Conservation (phyloP, 1,139 yeast genomes). For the Pichia sp. region DNA sequence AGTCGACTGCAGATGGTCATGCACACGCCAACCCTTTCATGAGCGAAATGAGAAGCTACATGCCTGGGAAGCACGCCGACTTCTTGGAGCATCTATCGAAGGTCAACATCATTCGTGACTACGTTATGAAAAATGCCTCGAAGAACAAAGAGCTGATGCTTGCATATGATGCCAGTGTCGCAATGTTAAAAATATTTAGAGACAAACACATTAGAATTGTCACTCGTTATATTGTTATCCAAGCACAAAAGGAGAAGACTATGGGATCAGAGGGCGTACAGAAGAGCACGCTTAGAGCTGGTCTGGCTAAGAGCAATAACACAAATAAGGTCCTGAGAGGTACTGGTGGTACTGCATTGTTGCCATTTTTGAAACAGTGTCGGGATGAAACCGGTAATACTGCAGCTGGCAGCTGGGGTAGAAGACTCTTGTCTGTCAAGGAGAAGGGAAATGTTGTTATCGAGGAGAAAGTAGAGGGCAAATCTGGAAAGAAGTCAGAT, state of each 20-base stretch:
- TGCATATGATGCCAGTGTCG: conserved; percentile 85
- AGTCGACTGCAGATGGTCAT: conserved; percentile 29
- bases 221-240: conserved; percentile 77
- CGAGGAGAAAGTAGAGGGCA: neutral
- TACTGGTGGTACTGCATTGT: conserved; percentile 89
- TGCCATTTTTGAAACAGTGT: conserved; percentile 90
- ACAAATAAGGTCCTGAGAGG: conserved; percentile 57
- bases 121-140: conserved; percentile 43
- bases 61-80: conserved; percentile 82
- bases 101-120: conserved; percentile 58
- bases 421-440: conserved; percentile 63
- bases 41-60: conserved; percentile 78
- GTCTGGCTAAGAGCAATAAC: conserved; percentile 37
- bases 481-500: neutral
- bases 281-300: conserved; percentile 44
- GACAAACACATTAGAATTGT: conserved; percentile 93
- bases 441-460: conserved; percentile 22
- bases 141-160: conserved; percentile 53
- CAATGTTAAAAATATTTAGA: conserved; percentile 82
- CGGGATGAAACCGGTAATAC: conserved; percentile 93
- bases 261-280: conserved; percentile 51
- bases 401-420: conserved; percentile 90
- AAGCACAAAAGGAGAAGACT: conserved; percentile 53
- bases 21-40: conserved; percentile 54
- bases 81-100: conserved; percentile 59